Evolutionary conservation across 345 rosid species (phyloP).

Genomic region (Syzygium jambos): DNA sequence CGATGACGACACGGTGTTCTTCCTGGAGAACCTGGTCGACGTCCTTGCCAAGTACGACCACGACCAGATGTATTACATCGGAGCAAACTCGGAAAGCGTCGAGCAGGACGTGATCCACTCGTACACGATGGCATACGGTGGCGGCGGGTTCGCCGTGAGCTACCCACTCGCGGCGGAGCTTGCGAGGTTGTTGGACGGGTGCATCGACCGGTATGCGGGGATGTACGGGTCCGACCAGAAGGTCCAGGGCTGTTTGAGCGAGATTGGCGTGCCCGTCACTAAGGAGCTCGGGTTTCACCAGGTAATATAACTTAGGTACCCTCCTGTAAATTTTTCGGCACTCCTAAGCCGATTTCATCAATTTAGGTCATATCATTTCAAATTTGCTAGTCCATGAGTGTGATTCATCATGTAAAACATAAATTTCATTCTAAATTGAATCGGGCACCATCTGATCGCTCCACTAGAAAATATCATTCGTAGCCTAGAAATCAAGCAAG

Average conservation of each 20-base stretch:
- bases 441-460: not conserved
- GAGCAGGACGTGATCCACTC: conserved; percentile 82
- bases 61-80: conserved; percentile 81
- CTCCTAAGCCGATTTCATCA: not conserved
- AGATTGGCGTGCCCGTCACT: conserved; percentile 73
- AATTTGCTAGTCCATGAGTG: not conserved
- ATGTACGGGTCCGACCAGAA: conserved; percentile 89
- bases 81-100: conserved; percentile 77
- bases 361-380: not conserved
- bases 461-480: not conserved
- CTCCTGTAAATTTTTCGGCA: not conserved
- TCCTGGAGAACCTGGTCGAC: conserved; percentile 54
- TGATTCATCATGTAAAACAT: not conserved
- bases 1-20: conserved; percentile 88
- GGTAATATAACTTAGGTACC: conserved; percentile 18
- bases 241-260: conserved; percentile 68
- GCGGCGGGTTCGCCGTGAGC: conserved; percentile 83
- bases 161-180: conserved; percentile 67
- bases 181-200: conserved; percentile 65
- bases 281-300: conserved; percentile 89
- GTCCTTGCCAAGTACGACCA: conserved; percentile 74
- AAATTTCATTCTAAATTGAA: not conserved
- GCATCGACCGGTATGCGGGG: conserved; percentile 60
- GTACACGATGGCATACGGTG: conserved; percentile 80
- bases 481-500: not conserved